phyloP scores from a whole-genome alignment of 2,329 filamentous ascomycete genomes.

The Didymella glomerata region DNA sequence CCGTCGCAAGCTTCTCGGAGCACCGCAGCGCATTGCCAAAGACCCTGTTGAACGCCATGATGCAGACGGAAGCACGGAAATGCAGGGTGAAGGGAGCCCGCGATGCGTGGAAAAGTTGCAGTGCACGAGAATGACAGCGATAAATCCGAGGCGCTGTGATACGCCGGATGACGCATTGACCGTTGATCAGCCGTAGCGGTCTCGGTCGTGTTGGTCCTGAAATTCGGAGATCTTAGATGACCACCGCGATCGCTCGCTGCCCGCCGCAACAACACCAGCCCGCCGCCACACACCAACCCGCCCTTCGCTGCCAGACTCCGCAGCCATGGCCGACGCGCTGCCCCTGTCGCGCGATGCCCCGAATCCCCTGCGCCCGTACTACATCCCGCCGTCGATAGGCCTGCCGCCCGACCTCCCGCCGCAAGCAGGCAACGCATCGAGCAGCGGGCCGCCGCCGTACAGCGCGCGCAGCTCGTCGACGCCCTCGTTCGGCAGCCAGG shows the following conservation, averaged over 20 bases:
- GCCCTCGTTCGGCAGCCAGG: constrained; percentile 66
- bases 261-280: background rate
- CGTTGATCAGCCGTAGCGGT: background rate
- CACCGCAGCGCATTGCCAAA: constrained; percentile 18
- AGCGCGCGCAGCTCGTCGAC: constrained; percentile 48
- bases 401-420: constrained; percentile 58
- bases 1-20: constrained; percentile 13
- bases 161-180: constrained; percentile 20
- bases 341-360: constrained; percentile 57
- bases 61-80: background rate
- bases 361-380: constrained; percentile 75
- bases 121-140: constrained; percentile 14
- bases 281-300: background rate
- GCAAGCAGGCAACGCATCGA: background rate
- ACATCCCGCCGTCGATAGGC: constrained; percentile 74
- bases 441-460: constrained; percentile 43
- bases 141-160: constrained; percentile 18
- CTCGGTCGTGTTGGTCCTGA: background rate
- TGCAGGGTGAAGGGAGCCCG: background rate
- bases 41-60: constrained; percentile 28
- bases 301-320: background rate
- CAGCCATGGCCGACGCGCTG: constrained; percentile 40
- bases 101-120: constrained; percentile 9
- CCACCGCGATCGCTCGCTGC: background rate
- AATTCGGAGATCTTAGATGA: constrained; percentile 5